Base-by-base conservation (phyloP, 148 eudicot genomes). In the Selenicereus undatus region DNA sequence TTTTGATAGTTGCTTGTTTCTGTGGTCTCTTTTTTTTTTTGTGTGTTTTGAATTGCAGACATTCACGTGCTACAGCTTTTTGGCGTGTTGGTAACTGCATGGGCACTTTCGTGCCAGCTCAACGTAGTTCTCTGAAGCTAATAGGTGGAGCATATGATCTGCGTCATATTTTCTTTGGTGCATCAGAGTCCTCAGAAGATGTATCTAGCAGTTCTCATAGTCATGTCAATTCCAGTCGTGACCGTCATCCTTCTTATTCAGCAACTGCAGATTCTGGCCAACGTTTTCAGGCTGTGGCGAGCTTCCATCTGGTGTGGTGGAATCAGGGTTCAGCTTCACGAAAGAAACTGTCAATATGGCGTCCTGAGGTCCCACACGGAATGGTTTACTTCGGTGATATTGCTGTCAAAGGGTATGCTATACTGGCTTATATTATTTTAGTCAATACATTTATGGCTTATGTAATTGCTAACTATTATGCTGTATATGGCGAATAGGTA, bases 381-480 rank as follows among this genome's bases (percentile, higher is more conserved):
- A 94, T 96, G 99, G 89, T 92, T 26, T 96, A 89, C 87, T 94
- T 96, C 71, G 99, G 99, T 71, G 99, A 96, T 90, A 84, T 96
- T 85, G 97, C 98, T 62, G 94, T 92, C 24, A 84, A 86, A 82
- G 99, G 98, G 99, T 94, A 90, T 78, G 89, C 73, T 52, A 35
- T 76, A 14, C 42, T 72, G 35, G 54, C 36, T 48, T 76, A 35
- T 82, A 64, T 51, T 39, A 35, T 43, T 71, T 75, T 11, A 11
- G 50, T 52, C 71, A 64, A 8, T 86, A 79, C 26, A 48, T 78
- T 26, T 35, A 13, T 81, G 60, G 18, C 65, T 70, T 12, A 48
- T 32, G 32, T 22, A 50, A 60, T 30, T 35, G 21, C 65, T 36
- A n/a, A 69, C 42, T 80, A 45, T 54, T 62, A 24, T 32, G 32